Evolutionary conservation across 345 rosid species (phyloP).

Genomic region (Psidium guajava): DNA sequence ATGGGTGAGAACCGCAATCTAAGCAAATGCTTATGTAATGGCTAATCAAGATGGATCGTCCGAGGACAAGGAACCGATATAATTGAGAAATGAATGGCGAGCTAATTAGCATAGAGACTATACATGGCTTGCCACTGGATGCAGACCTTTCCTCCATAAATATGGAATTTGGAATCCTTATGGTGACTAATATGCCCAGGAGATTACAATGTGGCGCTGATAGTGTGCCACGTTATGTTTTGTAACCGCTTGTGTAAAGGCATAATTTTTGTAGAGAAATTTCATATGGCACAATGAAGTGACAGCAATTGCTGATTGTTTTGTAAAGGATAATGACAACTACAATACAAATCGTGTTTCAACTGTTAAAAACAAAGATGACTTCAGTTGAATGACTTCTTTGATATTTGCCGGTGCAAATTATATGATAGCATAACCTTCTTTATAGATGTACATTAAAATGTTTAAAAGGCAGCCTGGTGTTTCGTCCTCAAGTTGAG

Average conservation of each 20-base stretch:
- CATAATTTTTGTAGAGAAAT: background rate
- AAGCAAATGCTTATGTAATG: background rate
- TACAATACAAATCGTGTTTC: rapidly evolving
- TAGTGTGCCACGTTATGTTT: background rate
- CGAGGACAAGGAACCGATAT: background rate
- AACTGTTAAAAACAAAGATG: background rate
- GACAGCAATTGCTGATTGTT: background rate
- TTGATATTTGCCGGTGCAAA: background rate
- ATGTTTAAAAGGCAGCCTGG: background rate
- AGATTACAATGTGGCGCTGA: background rate
- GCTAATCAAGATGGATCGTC: background rate
- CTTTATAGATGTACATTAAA: background rate
- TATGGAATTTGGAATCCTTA: background rate
- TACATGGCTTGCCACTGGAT: background rate
- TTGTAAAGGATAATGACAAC: background rate
- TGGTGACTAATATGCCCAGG: background rate
- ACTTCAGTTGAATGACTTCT: background rate
- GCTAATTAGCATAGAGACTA: background rate
- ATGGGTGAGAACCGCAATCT: background rate
- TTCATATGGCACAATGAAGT: background rate
- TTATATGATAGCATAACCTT: background rate
- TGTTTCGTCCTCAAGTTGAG: background rate
- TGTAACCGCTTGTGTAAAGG: background rate
- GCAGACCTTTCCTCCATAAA: background rate
- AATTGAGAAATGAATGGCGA: background rate